Percentiles rank a stretch among this genome's conserved stretches.
Evolutionary conservation across 495 filamentous ascomycete species (phyloP).

Genomic region (Penicillium coffeae): DNA sequence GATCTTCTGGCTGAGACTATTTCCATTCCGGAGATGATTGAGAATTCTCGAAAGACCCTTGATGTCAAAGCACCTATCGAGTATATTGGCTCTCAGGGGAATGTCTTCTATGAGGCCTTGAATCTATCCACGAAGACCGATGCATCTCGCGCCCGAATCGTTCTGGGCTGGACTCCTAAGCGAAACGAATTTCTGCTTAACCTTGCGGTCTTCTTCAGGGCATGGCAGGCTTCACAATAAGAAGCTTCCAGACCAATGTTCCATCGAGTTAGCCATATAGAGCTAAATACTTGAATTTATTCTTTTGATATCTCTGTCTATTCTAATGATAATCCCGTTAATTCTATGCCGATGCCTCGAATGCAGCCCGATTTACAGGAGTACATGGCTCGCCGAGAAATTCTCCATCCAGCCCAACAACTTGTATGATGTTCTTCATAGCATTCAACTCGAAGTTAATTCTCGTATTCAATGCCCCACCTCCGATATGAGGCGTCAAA

Average conservation of each 20-base stretch:
- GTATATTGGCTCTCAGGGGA: conserved; percentile 9
- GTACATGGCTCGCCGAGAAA: conserved; percentile 16
- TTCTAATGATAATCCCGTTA: too few relatives aligned
- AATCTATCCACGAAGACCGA: conserved; percentile 13
- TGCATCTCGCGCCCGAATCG: conserved; percentile 26
- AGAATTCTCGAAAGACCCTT: conserved; percentile 1
- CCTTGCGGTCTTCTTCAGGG: conserved; percentile 8
- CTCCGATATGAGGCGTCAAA: conserved; percentile 17
- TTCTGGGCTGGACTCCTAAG: conserved; percentile 39
- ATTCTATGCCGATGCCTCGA: conserved; percentile 5
- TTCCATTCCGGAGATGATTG: conserved; percentile 5
- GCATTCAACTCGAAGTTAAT: conserved; percentile 20
- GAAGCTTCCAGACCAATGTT: too few relatives aligned
- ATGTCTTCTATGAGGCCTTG: conserved; percentile 11
- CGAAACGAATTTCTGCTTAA: conserved; percentile 14
- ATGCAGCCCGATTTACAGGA: conserved; percentile 19
- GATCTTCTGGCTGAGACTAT: conserved; percentile 33
- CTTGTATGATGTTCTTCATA: conserved; percentile 16
- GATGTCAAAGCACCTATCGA: conserved; percentile 7
- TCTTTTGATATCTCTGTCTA: too few relatives aligned
- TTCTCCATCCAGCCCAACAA: conserved; percentile 14
- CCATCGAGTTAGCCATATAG: too few relatives aligned
- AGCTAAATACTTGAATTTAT: too few relatives aligned
- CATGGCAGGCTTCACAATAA: conserved; percentile 5
- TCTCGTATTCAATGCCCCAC: conserved; percentile 15